phyloP scores from a whole-genome alignment of 2,329 filamentous ascomycete species.

The Colletotrichum karsti region DNA sequence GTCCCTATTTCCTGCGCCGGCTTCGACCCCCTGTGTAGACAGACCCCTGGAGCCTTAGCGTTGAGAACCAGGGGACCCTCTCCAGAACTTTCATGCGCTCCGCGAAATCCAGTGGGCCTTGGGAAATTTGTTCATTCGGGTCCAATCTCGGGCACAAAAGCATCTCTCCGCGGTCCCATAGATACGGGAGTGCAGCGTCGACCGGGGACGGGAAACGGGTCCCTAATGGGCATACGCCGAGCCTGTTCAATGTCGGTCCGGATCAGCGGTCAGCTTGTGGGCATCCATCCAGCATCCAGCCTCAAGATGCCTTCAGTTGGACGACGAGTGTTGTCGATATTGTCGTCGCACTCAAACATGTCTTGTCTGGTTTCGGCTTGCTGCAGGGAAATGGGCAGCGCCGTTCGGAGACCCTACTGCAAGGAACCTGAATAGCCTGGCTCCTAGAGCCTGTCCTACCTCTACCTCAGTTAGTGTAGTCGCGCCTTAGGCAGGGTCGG shows the following conservation, averaged over 20 bases:
- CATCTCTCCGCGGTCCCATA: conserved; percentile 22
- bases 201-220: conserved; percentile 16
- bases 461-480: background rate
- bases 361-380: background rate
- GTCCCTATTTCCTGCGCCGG: background rate
- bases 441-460: background rate
- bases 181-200: conserved; percentile 13
- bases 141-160: conserved; percentile 25
- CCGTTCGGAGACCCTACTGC: background rate
- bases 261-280: conserved; percentile 6
- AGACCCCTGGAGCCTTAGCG: conserved; percentile 17
- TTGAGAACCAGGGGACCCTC: conserved; percentile 12
- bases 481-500: background rate
- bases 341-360: background rate
- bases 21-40: background rate
- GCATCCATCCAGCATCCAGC: background rate
- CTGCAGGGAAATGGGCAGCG: background rate
- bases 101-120: conserved; percentile 30
- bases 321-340: background rate
- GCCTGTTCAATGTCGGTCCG: background rate
- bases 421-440: background rate
- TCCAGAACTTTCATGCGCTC: conserved; percentile 27
- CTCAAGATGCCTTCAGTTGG: background rate
- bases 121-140: conserved; percentile 22
- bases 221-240: conserved; percentile 18